Evolutionary conservation across 2,329 filamentous ascomycete species (phyloP), one percentile per base, ranked within the genome.

Genomic region (Sporothrix humicola): DNA sequence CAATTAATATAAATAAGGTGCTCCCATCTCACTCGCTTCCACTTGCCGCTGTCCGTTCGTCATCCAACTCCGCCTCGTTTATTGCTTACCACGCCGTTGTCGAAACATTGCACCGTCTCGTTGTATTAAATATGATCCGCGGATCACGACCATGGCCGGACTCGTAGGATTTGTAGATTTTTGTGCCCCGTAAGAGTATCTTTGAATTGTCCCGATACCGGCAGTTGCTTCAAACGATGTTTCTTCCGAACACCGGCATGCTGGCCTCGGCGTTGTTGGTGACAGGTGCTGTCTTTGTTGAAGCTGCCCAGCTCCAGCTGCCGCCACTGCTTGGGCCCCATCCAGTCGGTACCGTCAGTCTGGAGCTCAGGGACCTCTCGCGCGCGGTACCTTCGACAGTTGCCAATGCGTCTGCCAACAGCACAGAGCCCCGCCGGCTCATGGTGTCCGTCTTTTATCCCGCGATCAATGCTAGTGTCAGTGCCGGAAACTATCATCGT

Each of bases 391-490:
- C 59, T 17, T 63, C 37, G 37, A 63, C 59, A 12, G 59, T 17
- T 6, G 17, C 4, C 9, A 63, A 63, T 42, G 59, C 37, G 3
- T 20, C 37, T 0, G n/a, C 37, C 17, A 63, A 63, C 37, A 63
- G 59, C n/a, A 63, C 59, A 8, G 59, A 23, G 59, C 59, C 59
- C 59, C 37, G 37, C 8, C 17, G 59, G 9, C 37, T 63, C 7
- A 63, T 63, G 37, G 59, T 63, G 17, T 63, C 59, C n/a, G 59
- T 63, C 9, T 63, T 46, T 13, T 63, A 63, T n/a, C 37, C 59
- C 31, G 44, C 59, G 2, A 46, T 42, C 17, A 63, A 63, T n/a
- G n/a, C 26, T n/a, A 65, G 37, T 10, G n/a, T 12, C n/a, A 12
- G 17, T 1, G 17, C 56, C 8, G 26, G 56, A 5, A 65, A n/a